Base-by-base conservation (phyloP, 2,329 filamentous ascomycete genomes). In the Calonectria leucothoes region DNA sequence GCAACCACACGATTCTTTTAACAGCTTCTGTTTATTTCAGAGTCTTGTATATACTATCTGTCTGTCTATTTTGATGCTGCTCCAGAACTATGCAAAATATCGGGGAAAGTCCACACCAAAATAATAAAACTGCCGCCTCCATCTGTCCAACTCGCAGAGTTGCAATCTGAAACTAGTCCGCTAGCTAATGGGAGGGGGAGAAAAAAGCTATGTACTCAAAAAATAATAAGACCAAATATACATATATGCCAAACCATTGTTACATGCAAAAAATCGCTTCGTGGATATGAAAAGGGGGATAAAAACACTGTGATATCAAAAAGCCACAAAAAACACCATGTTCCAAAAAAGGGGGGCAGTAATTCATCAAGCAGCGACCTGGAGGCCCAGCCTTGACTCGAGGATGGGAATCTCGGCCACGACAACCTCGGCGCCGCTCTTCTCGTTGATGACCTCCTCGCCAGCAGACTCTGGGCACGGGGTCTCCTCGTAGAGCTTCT, bases 401-500 rank as follows among this genome's bases (percentile, higher is more conserved):
- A 37, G 55, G 12, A 61, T 35, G 33, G 55, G 14, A 61, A 61
- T 61, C 55, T 61, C 55, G 14, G 37, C 15, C 8, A 61, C 55
- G n/a, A 61, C 33, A 23, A 61, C 55, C 6, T 61, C 55, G 33
- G 55, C 35, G 1, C 33, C 35, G 33, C n/a, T 61, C 55, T 61
- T 61, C 33, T 61, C 35, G n/a, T 39, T 35, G 23, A 61, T n/a
- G 35, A 61, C 55, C 55, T 52, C 49, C 49, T 61, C 55, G 33
- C 31, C n/a, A 15, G 55, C n/a, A 7, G 55, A 25, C 15, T 35
- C 55, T 1, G 55, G 35, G 33, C 55, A 61, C 5, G 55, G 55
- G 14, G 55, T 37, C 35, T 61, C 55, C 55, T 61, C 55, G 55
- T 61, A 61, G 33, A 61, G 33, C 55, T 61, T 61, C 55, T 61